phyloP scores from a whole-genome alignment of 2,329 filamentous ascomycete species.

The Fragosphaeria purpurea region DNA sequence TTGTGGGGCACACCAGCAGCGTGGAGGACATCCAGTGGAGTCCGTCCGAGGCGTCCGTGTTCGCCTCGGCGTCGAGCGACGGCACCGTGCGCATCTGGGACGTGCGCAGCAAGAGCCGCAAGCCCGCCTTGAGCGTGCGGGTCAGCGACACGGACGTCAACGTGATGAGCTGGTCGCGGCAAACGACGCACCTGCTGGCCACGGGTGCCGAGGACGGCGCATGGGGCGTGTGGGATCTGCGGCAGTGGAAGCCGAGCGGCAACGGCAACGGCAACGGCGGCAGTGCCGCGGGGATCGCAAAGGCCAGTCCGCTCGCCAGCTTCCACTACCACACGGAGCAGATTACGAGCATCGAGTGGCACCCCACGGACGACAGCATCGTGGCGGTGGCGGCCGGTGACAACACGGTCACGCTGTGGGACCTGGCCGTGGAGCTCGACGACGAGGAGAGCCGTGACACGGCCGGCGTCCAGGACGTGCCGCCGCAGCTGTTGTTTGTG shows the following conservation, averaged over 20 bases:
- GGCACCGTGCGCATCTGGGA: conserved; percentile 97
- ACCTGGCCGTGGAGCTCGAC: conserved; percentile 90
- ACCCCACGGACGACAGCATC: conserved; percentile 93
- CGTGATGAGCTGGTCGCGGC: conserved; percentile 87
- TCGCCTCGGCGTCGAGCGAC: conserved; percentile 87
- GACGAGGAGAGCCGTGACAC: conserved; percentile 93
- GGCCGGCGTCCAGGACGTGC: conserved; percentile 78
- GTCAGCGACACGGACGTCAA: conserved; percentile 84
- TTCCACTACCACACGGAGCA: conserved; percentile 96
- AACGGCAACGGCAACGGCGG: conserved; percentile 13
- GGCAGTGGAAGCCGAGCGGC: conserved; percentile 74
- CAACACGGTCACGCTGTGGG: conserved; percentile 92
- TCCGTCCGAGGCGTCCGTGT: conserved; percentile 83
- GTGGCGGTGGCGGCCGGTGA: conserved; percentile 86
- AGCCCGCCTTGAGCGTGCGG: conserved; percentile 77
- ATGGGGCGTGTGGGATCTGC: conserved; percentile 93
- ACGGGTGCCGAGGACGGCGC: conserved; percentile 88
- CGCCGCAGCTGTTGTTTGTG: conserved; percentile 89
- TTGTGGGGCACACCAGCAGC: conserved; percentile 72
- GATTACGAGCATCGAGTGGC: conserved; percentile 94
- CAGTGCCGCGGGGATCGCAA: conserved; percentile 21
- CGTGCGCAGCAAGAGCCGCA: conserved; percentile 77
- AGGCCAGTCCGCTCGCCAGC: conserved; percentile 75
- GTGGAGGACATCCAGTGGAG: conserved; percentile 98
- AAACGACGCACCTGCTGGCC: conserved; percentile 81